Percentiles rank a stretch among this genome's conserved stretches.
phyloP scores from a whole-genome alignment of 768 basidiomycete species.

The Lenzites betulinus region DNA sequence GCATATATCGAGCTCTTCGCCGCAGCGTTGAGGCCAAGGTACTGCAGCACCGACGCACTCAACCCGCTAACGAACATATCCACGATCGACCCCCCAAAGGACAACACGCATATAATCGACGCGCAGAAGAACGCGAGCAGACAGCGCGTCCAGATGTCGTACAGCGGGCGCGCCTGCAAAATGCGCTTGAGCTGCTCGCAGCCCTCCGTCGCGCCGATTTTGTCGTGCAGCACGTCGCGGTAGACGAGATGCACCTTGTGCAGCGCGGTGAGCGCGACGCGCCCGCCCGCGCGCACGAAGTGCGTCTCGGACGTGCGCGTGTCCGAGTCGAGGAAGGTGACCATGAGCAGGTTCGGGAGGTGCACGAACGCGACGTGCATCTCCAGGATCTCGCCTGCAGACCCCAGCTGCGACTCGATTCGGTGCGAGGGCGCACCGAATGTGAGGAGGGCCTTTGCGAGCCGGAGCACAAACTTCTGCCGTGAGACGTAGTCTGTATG shows the following conservation, averaged over 20 bases:
- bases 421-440: conserved; percentile 95
- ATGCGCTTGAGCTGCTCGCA: conserved; percentile 65
- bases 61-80: conserved; percentile 83
- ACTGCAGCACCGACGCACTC: conserved; percentile 71
- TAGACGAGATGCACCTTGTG: conserved; percentile 84
- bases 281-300: conserved; percentile 81
- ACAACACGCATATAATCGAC: conserved; percentile 78
- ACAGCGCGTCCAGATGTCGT: conserved; percentile 67
- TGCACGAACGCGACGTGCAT: conserved; percentile 84
- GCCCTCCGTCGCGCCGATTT: conserved; percentile 72
- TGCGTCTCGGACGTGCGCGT: conserved; percentile 75
- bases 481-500: conserved; percentile 16
- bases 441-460: conserved; percentile 86
- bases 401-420: conserved; percentile 83
- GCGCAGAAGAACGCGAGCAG: conserved; percentile 75
- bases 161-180: conserved; percentile 65
- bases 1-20: conserved; percentile 88
- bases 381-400: conserved; percentile 77
- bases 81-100: conserved; percentile 78
- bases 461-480: conserved; percentile 77
- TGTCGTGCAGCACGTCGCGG: conserved; percentile 83
- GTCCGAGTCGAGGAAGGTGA: conserved; percentile 78
- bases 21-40: conserved; percentile 79
- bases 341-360: conserved; percentile 75
- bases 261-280: conserved; percentile 79